Conservation (phyloP, 1,284 basidiomycete species). For the Thelephora terrestris region DNA sequence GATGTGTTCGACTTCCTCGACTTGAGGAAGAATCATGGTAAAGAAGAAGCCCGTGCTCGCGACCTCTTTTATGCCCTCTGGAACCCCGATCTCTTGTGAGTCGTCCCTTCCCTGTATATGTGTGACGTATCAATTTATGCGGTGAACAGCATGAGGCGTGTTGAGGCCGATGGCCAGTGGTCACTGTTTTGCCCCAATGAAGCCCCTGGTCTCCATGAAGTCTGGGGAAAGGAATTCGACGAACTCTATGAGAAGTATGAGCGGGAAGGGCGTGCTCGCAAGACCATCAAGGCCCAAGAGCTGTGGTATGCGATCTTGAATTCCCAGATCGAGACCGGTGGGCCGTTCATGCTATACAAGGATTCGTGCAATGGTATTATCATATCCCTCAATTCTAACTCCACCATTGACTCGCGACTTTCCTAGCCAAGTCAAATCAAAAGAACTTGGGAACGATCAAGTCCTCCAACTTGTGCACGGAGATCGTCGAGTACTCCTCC, state of each 20-base stretch:
- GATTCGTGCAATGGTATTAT: constrained; percentile 72
- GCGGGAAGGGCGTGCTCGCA: constrained; percentile 80
- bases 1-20: constrained; percentile 98
- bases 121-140: constrained; percentile 5
- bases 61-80: constrained; percentile 99
- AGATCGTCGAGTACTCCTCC: constrained; percentile 98
- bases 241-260: constrained; percentile 87
- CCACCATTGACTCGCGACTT: constrained; percentile 1
- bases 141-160: constrained; percentile 75
- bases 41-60: constrained; percentile 94
- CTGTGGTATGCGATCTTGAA: constrained; percentile 98
- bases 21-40: constrained; percentile 98
- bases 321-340: constrained; percentile 96
- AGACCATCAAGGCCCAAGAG: constrained; percentile 92
- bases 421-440: constrained; percentile 91
- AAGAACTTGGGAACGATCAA: constrained; percentile 99
- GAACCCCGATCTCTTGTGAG: constrained; percentile 95
- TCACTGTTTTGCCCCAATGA: constrained; percentile 98
- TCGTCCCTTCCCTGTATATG: constrained; percentile 8
- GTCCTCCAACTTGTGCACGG: constrained; percentile 97
- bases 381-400: background rate
- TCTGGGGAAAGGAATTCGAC: constrained; percentile 90
- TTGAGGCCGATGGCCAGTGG: constrained; percentile 85
- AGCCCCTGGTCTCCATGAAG: constrained; percentile 85
- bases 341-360: constrained; percentile 99